Base-by-base conservation (phyloP, 2,329 filamentous ascomycete genomes). In the Colletotrichum chlorophyti region DNA sequence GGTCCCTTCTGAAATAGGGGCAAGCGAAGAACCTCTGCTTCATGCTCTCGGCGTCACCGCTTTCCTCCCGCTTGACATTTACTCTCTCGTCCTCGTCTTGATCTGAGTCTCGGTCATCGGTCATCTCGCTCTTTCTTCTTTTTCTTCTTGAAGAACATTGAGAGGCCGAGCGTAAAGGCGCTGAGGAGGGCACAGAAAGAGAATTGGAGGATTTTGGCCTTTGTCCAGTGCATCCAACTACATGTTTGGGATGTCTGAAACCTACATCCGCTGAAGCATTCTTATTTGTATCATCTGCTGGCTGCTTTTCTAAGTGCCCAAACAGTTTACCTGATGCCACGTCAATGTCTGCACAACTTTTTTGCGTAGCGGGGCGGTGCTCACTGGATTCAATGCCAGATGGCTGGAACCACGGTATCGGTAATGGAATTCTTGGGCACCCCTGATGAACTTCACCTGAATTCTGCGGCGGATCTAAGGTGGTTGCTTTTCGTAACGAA, bases 1-100 rank as follows among this genome's bases (percentile, higher is more conserved):
- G 65, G 31, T 70, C 64, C 27, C 62, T 61, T 45, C 69, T 72
- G 27, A 64, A 69, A 27, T 66, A 71, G 0, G 68, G 70, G 23
- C 70, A 71, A 1, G 69, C 68, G 9, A 55, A 24, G n/a, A 34
- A 15, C 7, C 32, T 53, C 6, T 10, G 10, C 4, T 19, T 3
- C 14, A 23, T 21, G 4, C 1, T 5, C 7, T 47, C 43, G 9
- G 7, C 2, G 23, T 24, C 6, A 8, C 19, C 21, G 19, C 45
- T 21, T 15, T 11, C 11, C 4, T 27, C 32, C 14, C 6, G 21
- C 31, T 17, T 35, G 12, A 19, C 29, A 12, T 23, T 17, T 21
- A 7, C 11, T 6, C 24, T 27, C 7, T 29, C 24, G 40, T 42
- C 40, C 15, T 42, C 40, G 6, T 42, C 40, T 4, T 21, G 27